A percentile compares a stretch with the other conserved stretches of the same genome.
Conservation (phyloP, 805 yeast genomes). For the Metschnikowia henanensis region DNA sequence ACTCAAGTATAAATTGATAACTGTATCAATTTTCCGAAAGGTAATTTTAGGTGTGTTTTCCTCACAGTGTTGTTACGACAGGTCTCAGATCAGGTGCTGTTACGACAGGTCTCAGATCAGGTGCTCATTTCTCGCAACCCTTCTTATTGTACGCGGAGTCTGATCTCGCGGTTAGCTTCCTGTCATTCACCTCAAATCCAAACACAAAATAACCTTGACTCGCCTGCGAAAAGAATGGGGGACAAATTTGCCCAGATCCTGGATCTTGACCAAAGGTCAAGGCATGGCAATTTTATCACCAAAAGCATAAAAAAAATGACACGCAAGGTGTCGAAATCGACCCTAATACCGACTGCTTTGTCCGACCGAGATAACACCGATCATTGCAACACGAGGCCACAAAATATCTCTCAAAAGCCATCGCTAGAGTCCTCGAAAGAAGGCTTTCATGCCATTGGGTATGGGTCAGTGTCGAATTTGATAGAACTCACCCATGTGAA, state of each 20-base stretch:
- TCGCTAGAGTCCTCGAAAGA: slow-evolving; percentile 7
- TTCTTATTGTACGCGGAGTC: slow-evolving; percentile 8
- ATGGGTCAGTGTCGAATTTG: slow-evolving; percentile 27
- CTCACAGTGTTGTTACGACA: no score
- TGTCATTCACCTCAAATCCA: not conserved
- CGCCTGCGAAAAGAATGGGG: slow-evolving; percentile 1
- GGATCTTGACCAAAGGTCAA: slow-evolving; percentile 8
- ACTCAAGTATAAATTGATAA: no score
- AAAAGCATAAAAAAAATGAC: slow-evolving; percentile 32
- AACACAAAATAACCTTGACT: not conserved
- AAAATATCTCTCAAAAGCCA: not conserved
- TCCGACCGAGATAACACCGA: slow-evolving; percentile 5
- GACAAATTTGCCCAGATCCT: not conserved
- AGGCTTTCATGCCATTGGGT: slow-evolving; percentile 38
- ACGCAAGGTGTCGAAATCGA: slow-evolving; percentile 23
- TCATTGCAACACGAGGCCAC: not conserved
- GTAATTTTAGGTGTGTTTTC: no score
- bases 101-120: slow-evolving; percentile 4
- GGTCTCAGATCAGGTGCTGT: slow-evolving; percentile 1
- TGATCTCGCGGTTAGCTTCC: slow-evolving; percentile 4
- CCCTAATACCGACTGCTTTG: slow-evolving; percentile 3
- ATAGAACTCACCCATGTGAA: slow-evolving; percentile 32
- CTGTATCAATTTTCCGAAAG: no score
- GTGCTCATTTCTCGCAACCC: slow-evolving; percentile 2
- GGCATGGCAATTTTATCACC: slow-evolving; percentile 19